Evolutionary conservation across 441 rosid species (phyloP).

Genomic region (Erodium moschatum): DNA sequence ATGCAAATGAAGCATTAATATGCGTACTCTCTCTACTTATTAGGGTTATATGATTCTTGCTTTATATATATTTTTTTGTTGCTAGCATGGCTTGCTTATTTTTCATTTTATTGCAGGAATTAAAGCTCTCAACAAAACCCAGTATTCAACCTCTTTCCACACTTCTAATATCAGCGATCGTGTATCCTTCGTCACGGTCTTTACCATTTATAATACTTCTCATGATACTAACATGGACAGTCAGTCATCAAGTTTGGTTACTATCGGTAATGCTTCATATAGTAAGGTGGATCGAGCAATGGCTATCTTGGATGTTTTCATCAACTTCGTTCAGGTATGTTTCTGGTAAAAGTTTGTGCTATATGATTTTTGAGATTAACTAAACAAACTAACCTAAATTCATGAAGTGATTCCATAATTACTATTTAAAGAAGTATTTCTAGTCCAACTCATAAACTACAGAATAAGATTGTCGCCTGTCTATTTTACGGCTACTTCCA

Average conservation of each 20-base stretch:
- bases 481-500: too few relatives aligned
- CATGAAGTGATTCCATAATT: not conserved
- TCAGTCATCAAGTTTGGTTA: slow-evolving; percentile 33
- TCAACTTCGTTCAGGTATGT: slow-evolving; percentile 64
- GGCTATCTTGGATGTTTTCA: slow-evolving; percentile 58
- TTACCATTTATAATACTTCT: slow-evolving; percentile 51
- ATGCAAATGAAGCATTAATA: not conserved
- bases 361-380: not conserved
- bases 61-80: not conserved
- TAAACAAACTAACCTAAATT: too few relatives aligned
- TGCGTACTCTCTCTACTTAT: not conserved
- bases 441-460: too few relatives aligned
- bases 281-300: slow-evolving; percentile 57
- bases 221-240: slow-evolving; percentile 16
- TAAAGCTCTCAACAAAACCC: slow-evolving; percentile 65
- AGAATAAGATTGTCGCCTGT: too few relatives aligned
- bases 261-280: slow-evolving; percentile 64
- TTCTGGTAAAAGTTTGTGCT: not conserved
- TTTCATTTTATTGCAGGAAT: slow-evolving; percentile 33
- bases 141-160: slow-evolving; percentile 23
- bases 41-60: not conserved
- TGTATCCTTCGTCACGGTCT: slow-evolving; percentile 66
- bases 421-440: too few relatives aligned
- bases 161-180: slow-evolving; percentile 30
- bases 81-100: not conserved